Percentiles rank a stretch among this genome's conserved stretches.
phyloP scores from a whole-genome alignment of 768 basidiomycete species.

The Boletus pseudo-olivaceus region DNA sequence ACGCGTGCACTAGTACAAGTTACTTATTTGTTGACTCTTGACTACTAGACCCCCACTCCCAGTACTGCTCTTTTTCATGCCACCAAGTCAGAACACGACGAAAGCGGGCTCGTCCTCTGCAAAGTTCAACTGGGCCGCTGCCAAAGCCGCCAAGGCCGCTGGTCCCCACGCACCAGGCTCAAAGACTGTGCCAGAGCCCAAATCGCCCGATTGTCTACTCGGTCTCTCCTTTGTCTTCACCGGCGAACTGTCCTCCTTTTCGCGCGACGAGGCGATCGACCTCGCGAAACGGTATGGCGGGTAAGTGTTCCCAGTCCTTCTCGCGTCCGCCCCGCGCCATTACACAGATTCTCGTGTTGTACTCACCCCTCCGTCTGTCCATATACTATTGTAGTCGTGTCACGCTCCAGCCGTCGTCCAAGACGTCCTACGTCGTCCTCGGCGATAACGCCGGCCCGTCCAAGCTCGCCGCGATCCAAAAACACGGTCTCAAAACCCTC shows the following conservation, averaged over 20 bases:
- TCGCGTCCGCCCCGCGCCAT: neutral
- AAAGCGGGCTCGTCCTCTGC: neutral
- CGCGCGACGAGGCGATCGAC: slow-evolving; percentile 83
- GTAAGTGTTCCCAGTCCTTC: slow-evolving; percentile 40
- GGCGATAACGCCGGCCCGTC: slow-evolving; percentile 85
- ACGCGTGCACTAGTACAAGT: neutral
- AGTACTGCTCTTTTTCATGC: neutral
- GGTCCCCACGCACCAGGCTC: slow-evolving; percentile 57
- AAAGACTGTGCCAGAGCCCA: slow-evolving; percentile 63
- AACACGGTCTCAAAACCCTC: slow-evolving; percentile 70
- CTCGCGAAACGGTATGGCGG: slow-evolving; percentile 91
- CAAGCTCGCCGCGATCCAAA: slow-evolving; percentile 85
- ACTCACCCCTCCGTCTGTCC: neutral
- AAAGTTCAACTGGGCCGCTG: slow-evolving; percentile 45
- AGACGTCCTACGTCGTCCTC: slow-evolving; percentile 85
- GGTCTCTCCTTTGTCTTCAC: slow-evolving; percentile 95
- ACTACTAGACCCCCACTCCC: neutral
- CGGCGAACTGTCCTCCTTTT: slow-evolving; percentile 83
- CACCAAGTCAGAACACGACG: neutral
- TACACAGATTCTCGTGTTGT: neutral
- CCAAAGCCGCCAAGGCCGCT: slow-evolving; percentile 58
- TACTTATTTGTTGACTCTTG: neutral
- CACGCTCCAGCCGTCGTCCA: slow-evolving; percentile 81
- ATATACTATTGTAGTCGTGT: slow-evolving; percentile 60
- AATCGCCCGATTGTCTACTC: slow-evolving; percentile 75